A percentile compares a stretch with the other conserved stretches of the same genome.
phyloP scores from a whole-genome alignment of 2,329 filamentous ascomycete species.

The Colletotrichum viniferum region DNA sequence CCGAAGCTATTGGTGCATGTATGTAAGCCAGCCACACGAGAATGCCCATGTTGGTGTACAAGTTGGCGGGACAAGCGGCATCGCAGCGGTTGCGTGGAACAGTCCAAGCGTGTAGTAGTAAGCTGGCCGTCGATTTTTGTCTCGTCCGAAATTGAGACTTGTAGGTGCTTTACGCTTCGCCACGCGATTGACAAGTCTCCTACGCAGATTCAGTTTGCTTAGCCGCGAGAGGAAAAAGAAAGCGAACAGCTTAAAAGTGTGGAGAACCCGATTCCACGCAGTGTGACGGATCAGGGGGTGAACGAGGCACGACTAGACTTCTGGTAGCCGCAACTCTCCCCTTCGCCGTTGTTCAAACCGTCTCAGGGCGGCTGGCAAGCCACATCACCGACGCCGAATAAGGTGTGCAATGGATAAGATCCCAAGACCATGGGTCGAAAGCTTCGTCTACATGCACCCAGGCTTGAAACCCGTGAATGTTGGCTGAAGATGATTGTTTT shows the following conservation, averaged over 20 bases:
- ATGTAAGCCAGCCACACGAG: not conserved
- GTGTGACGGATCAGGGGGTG: not conserved
- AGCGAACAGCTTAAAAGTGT: slow-evolving; percentile 2
- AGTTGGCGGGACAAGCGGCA: not conserved
- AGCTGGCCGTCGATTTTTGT: not conserved
- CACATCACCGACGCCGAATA: not conserved
- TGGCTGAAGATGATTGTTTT: not conserved
- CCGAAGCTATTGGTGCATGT: not conserved
- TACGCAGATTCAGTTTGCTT: not conserved
- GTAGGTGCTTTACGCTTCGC: not conserved
- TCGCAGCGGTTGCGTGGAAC: not conserved
- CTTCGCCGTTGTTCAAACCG: not conserved
- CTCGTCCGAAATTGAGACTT: not conserved
- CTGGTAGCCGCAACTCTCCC: not conserved
- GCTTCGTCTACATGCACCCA: not conserved
- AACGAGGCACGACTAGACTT: not conserved
- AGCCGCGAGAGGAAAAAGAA: slow-evolving; percentile 9
- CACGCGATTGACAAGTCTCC: not conserved
- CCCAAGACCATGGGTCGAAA: not conserved
- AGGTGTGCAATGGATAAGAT: not conserved
- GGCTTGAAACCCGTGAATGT: not conserved
- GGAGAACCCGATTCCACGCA: not conserved
- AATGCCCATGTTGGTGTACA: not conserved
- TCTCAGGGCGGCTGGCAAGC: not conserved
- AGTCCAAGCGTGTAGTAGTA: not conserved